These are phyloP conservation scores for Ilex asprella DNA, from an alignment of 257 asterid genomes.

Conservation along the genomic window DNA sequence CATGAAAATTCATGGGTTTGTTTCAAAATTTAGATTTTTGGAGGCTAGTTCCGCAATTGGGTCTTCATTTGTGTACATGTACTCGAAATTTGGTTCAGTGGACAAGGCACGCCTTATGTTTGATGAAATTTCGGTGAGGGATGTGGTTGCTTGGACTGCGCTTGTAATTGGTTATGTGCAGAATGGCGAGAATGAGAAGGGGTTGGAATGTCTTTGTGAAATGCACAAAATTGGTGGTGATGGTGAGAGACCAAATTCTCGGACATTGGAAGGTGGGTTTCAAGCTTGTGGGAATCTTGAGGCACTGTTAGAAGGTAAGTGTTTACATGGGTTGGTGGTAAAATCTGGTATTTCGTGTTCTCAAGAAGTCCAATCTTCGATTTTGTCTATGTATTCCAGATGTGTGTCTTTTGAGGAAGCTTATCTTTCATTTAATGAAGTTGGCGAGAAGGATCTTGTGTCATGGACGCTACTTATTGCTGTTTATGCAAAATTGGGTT, in stretches of 20 bases:
- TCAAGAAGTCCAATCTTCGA: conserved; percentile 36
- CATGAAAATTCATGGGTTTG: conserved; percentile 50
- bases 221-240: conserved; percentile 47
- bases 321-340: conserved; percentile 59
- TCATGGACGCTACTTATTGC: conserved; percentile 64
- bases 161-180: conserved; percentile 67
- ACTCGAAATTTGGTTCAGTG: conserved; percentile 52
- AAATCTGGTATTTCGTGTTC: conserved; percentile 45
- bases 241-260: conserved; percentile 47
- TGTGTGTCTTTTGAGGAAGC: conserved; percentile 55
- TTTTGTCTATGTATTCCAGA: conserved; percentile 67
- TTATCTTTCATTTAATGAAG: conserved; percentile 41
- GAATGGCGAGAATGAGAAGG: conserved; percentile 55
- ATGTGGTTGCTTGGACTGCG: conserved; percentile 81
- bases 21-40: conserved; percentile 48
- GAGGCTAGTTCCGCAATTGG: conserved; percentile 51
- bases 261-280: conserved; percentile 75
- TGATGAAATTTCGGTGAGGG: conserved; percentile 55
- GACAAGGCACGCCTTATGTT: conserved; percentile 46
- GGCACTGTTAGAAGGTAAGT: conserved; percentile 51
- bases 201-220: conserved; percentile 46
- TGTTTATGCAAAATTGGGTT: conserved; percentile 40
- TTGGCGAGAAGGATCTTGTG: conserved; percentile 46
- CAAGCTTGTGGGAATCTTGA: conserved; percentile 72
- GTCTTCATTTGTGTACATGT: conserved; percentile 68